Evolutionary conservation across 2,329 filamentous ascomycete genomes (phyloP).

Genomic region (Hymenoscyphus linearis): DNA sequence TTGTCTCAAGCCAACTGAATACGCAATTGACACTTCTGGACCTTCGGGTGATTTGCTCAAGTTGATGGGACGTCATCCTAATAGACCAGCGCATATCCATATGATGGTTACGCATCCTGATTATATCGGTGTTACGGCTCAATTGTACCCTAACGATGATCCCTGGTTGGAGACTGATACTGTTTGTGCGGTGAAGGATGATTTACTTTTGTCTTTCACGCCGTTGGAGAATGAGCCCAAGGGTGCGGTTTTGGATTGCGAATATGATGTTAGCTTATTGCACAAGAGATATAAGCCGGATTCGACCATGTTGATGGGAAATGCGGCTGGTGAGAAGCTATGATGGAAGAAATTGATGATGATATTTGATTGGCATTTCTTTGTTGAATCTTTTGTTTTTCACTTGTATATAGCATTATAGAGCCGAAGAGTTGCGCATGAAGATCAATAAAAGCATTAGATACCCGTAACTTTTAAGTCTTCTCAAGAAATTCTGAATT

Average conservation of each 20-base stretch:
- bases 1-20: conserved; percentile 42
- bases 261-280: conserved; percentile 32
- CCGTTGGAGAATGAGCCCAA: conserved; percentile 19
- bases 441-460: not conserved
- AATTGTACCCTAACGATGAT: conserved; percentile 68
- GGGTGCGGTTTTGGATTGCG: conserved; percentile 29
- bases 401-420: not conserved
- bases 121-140: conserved; percentile 66
- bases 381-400: not conserved
- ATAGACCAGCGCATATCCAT: conserved; percentile 55
- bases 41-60: conserved; percentile 47
- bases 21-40: conserved; percentile 40
- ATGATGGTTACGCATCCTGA: conserved; percentile 44
- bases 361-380: not conserved
- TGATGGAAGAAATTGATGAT: not conserved
- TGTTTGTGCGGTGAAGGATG: conserved; percentile 38
- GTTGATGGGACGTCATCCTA: conserved; percentile 51
- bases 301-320: not conserved
- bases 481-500: no score
- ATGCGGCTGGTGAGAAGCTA: not conserved
- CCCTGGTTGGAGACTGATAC: conserved; percentile 51
- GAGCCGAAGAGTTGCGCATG: not conserved
- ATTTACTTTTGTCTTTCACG: conserved; percentile 5
- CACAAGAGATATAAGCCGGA: conserved; percentile 10
- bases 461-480: not conserved